phyloP scores from a whole-genome alignment of 1,284 basidiomycete genomes.

The Ceratobasidium sp. region DNA sequence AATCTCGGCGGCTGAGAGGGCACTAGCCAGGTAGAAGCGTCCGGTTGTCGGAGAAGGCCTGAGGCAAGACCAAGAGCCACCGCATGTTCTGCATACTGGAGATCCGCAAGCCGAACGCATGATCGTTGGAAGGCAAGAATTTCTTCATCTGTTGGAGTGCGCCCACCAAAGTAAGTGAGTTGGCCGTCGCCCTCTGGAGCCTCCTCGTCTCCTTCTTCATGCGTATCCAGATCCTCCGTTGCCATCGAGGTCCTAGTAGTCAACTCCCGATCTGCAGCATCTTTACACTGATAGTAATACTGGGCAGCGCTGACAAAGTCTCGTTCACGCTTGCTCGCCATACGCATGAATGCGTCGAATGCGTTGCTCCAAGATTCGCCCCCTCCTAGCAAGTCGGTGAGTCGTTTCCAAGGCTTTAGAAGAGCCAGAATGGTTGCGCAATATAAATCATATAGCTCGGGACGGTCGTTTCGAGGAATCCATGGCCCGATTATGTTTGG shows the following conservation, averaged over 20 bases:
- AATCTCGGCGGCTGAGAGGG: too few relatives aligned
- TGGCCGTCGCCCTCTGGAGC: neutral
- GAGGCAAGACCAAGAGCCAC: neutral
- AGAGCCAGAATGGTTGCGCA: slow-evolving; percentile 8
- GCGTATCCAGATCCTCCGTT: too few relatives aligned
- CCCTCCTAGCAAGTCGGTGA: neutral
- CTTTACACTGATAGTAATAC: slow-evolving; percentile 36
- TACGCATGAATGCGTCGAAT: slow-evolving; percentile 3
- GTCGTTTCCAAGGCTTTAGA: slow-evolving; percentile 36
- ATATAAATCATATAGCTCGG: neutral
- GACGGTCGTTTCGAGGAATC: slow-evolving; percentile 17
- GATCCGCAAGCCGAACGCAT: neutral
- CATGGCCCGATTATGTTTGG: slow-evolving; percentile 35
- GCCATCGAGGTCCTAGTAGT: neutral
- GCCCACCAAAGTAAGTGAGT: too few relatives aligned
- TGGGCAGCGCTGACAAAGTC: slow-evolving; percentile 19
- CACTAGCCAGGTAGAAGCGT: too few relatives aligned
- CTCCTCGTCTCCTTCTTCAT: neutral
- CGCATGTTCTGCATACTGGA: neutral
- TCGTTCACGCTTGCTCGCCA: neutral
- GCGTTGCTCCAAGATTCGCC: slow-evolving; percentile 7
- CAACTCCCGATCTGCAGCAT: slow-evolving; percentile 19
- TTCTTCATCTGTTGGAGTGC: neutral
- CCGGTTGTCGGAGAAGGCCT: too few relatives aligned
- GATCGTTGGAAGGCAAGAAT: neutral